Evolutionary conservation across 192 early-diverging fungal species (phyloP).

Genomic region (Jimgerdemannia lactiflua): DNA sequence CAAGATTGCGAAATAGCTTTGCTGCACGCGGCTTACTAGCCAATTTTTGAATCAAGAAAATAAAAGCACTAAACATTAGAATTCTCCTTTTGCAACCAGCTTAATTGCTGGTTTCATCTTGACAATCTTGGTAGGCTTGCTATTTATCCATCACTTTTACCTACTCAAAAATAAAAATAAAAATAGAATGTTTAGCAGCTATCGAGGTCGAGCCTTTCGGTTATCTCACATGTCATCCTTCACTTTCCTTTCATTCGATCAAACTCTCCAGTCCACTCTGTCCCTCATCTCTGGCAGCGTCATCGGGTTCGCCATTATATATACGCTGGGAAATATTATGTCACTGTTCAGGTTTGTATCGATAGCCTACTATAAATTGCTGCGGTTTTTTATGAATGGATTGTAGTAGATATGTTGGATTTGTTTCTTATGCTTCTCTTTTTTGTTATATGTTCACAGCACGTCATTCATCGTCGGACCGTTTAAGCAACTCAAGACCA

Average conservation of each 20-base stretch:
- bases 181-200: no score
- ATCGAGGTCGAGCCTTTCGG: neutral
- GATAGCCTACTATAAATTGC: no score
- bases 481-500: constrained; percentile 82
- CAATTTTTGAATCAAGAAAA: no score
- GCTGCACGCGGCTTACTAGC: no score
- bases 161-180: neutral
- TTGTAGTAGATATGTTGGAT: neutral
- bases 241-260: neutral
- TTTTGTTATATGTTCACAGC: constrained; percentile 24
- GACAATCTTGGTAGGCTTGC: constrained; percentile 60
- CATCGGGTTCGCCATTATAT: constrained; percentile 83
- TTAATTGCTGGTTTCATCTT: constrained; percentile 81
- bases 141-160: neutral
- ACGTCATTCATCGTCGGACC: constrained; percentile 92
- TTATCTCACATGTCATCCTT: neutral
- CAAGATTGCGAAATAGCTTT: no score
- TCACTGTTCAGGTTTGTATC: constrained; percentile 62
- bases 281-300: constrained; percentile 53
- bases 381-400: no score
- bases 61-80: no score
- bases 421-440: neutral
- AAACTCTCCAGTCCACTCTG: constrained; percentile 51
- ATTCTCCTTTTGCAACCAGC: constrained; percentile 46
- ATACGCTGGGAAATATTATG: constrained; percentile 87